phyloP scores from a whole-genome alignment of 495 filamentous ascomycete species.

The Trichoderma orchidacearum region DNA sequence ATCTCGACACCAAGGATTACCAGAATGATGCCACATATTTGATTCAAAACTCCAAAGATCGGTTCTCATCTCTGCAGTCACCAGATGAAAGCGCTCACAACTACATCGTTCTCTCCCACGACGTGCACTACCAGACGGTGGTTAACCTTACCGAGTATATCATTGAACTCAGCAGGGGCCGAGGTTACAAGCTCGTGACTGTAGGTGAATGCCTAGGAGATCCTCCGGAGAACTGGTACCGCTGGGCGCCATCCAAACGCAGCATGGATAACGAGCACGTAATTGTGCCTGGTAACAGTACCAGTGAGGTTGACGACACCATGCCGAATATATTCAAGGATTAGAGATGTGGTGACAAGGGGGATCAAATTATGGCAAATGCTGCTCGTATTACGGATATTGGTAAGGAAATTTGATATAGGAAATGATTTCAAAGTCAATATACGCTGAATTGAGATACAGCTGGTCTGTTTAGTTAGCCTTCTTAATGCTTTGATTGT shows the following conservation, averaged over 20 bases:
- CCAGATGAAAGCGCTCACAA: slow-evolving; percentile 8
- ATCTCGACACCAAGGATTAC: slow-evolving; percentile 57
- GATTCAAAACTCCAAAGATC: slow-evolving; percentile 50
- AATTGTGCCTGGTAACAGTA: neutral
- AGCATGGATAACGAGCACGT: neutral
- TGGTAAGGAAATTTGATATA: slow-evolving; percentile 8
- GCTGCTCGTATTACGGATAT: slow-evolving; percentile 9
- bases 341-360: neutral
- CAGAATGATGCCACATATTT: slow-evolving; percentile 35
- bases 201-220: slow-evolving; percentile 25
- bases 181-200: slow-evolving; percentile 33
- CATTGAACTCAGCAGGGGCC: slow-evolving; percentile 30
- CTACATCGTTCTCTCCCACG: slow-evolving; percentile 38
- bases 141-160: slow-evolving; percentile 53
- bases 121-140: slow-evolving; percentile 55
- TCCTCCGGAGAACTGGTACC: slow-evolving; percentile 28
- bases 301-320: neutral
- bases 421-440: too few relatives aligned
- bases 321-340: neutral
- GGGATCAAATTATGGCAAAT: slow-evolving; percentile 9
- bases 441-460: too few relatives aligned
- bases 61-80: slow-evolving; percentile 25
- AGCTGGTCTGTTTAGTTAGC: slow-evolving; percentile 1
- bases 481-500: too few relatives aligned
- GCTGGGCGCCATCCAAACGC: slow-evolving; percentile 6